phyloP scores from a whole-genome alignment of 371 early-diverging fungal species.

The Basidiobolus meristosporus region DNA sequence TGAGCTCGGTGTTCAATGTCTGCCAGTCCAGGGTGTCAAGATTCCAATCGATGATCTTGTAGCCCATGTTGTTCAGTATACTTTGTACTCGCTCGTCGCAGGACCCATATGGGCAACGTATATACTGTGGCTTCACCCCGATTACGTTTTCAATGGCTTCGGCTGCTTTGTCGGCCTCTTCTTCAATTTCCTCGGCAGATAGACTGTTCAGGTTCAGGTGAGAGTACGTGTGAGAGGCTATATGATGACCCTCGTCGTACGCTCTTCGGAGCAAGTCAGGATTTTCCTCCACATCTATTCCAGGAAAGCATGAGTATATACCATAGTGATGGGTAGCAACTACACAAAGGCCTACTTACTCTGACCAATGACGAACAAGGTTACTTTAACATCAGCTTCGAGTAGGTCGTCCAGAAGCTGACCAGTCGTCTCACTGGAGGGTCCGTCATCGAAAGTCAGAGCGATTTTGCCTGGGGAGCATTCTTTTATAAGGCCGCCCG shows the following conservation, averaged over 20 bases:
- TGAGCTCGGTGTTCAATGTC: not conserved
- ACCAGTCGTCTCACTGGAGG: conserved; percentile 31
- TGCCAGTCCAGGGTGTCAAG: conserved; percentile 9
- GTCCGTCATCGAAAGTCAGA: conserved; percentile 49
- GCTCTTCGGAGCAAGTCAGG: conserved; percentile 6
- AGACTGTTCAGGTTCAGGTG: conserved; percentile 18
- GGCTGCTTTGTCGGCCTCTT: conserved; percentile 8
- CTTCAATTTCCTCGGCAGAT: conserved; percentile 10
- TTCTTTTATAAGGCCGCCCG: too few relatives aligned
- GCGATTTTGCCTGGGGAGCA: conserved; percentile 13
- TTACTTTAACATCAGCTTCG: conserved; percentile 24
- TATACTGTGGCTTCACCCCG: conserved; percentile 21
- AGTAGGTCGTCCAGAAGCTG: conserved; percentile 22
- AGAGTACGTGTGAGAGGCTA: conserved; percentile 26
- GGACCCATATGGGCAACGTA: conserved; percentile 11
- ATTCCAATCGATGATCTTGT: conserved; percentile 5
- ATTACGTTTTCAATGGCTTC: conserved; percentile 10
- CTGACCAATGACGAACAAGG: conserved; percentile 53
- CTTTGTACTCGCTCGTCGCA: not conserved
- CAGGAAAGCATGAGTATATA: conserved; percentile 49
- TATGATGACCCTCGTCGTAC: conserved; percentile 15
- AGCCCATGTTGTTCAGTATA: conserved; percentile 1
- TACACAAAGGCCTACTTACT: too few relatives aligned
- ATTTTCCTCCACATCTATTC: conserved; percentile 10
- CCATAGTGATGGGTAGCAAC: too few relatives aligned